Evolutionary conservation across 2,329 filamentous ascomycete genomes (phyloP), one percentile per base, ranked within the genome.

Genomic region (Hymenoscyphus repandus): DNA sequence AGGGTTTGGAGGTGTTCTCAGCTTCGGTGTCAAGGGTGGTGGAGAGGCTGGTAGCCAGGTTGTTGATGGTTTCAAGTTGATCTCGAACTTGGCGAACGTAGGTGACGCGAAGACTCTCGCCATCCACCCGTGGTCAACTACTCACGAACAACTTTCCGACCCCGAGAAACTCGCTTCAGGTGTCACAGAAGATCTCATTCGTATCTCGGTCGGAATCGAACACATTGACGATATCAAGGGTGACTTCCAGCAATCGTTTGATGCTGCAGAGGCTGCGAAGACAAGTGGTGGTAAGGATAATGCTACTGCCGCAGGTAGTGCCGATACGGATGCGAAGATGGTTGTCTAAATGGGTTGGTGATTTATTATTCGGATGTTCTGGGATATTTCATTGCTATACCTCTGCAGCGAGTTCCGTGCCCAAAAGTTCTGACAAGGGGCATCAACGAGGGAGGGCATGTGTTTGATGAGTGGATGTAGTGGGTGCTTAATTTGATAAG

Each of bases 211-310:
- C 52, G 92, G 92, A 47, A 95, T 87, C 1, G 92, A 97, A 74
- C 90, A 96, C 69, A 95, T 97, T 67, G 91, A 96, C 73, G 92
- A 97, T 66, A 96, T 97, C 64, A 93, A 96, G 65, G 86, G 84
- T 62, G 92, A 97, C 71, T 96, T 97, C 67, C 86, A 92, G 70
- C 91, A 96, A 75, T 88, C 88, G 0, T 95, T 96, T 71, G 78
- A 82, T 66, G 77, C 79, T 22, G 77, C 79, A 0, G 63, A 69
- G 20, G 77, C 73, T 6, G 69, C 76, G 7, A 62, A 55, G 52
- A 64, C 61, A 1, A 57, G 39, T 22, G 63, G 63, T 15, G 63
- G 62, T 6, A 48, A 51, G n/a, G 55, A 46, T 3, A 64, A 66
- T 45, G 55, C 54, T 0, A 30, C 34, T 9, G 45, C 50, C 18